Base-by-base conservation (phyloP, 352 stramenopile genomes). In the Pythium dissotocum region DNA sequence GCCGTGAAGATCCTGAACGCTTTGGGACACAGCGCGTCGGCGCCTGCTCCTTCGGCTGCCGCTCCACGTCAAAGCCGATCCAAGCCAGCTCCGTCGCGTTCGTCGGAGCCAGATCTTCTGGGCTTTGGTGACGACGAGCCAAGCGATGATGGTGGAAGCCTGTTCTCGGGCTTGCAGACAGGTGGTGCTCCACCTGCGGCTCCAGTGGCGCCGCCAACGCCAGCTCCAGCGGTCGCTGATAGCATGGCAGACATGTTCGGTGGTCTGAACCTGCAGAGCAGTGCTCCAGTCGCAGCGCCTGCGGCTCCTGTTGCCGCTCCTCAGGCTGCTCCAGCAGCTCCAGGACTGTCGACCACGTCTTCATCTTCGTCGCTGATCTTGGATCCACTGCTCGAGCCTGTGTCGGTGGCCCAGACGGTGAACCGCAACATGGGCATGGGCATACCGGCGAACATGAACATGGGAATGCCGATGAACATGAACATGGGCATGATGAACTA, bases 1-100 rank as follows among this genome's bases (percentile, higher is more conserved):
- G 87, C 87, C 6, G 66, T 92, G 7, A 93, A 94, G 69, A 79
- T 95, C 28, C 46, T 95, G 61, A 82, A 78, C 57, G 58, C 79
- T 6, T 53, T 95, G 8, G 87, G 85, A 18, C 68, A 90, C 52
- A 79, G 79, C 26, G 72, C 69, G 40, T 76, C 70, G 18, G 53
- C 73, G 8, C 60, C 49, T 8, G 65, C 77, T 35, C 69, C 77
- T 2, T 61, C 44, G 8, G 44, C 61, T 21, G 46, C 61, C 52
- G 42, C 70, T 58, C 24, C 72, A 65, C 18, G 72, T 12, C 76
- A 71, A 42, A 77, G 51, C 65, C 52, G 54, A 64, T 10, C 61
- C 44, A 58, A 57, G 26, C 33, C 44, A 8, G 59, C 64, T 59
- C 75, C 53, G 21, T 54, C 58, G n/a, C 72, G 66, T 58, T 61